phyloP scores from a whole-genome alignment of 805 yeast genomes.

The Blastobotrys peoriensis region DNA sequence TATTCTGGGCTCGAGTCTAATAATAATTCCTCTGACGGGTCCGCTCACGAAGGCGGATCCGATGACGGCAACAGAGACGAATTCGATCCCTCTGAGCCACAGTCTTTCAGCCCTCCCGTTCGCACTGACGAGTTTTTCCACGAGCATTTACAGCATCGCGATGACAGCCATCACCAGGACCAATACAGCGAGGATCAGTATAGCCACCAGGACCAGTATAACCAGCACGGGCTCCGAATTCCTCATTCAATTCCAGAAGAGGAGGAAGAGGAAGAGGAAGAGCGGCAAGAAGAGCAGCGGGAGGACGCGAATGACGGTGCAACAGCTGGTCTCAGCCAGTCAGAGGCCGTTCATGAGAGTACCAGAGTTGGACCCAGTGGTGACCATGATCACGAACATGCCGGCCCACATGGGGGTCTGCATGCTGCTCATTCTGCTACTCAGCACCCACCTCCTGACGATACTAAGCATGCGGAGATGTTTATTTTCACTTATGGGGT shows the following conservation, averaged over 20 bases:
- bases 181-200: too few relatives aligned
- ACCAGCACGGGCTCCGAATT: background rate
- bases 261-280: slow-evolving; percentile 7
- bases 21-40: slow-evolving; percentile 20
- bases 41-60: slow-evolving; percentile 33
- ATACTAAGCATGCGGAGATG: slow-evolving; percentile 63
- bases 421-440: background rate
- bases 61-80: slow-evolving; percentile 32
- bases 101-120: slow-evolving; percentile 56
- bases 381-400: background rate
- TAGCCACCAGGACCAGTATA: too few relatives aligned
- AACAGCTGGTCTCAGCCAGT: too few relatives aligned
- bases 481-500: slow-evolving; percentile 90
- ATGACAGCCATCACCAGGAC: too few relatives aligned
- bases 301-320: too few relatives aligned
- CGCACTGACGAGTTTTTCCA: too few relatives aligned
- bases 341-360: too few relatives aligned
- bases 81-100: slow-evolving; percentile 93
- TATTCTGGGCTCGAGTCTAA: slow-evolving; percentile 63
- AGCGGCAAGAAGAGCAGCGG: slow-evolving; percentile 8
- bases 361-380: too few relatives aligned
- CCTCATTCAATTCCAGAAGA: slow-evolving; percentile 2
- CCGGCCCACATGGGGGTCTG: slow-evolving; percentile 19
- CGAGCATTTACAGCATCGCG: too few relatives aligned
- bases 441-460: slow-evolving; percentile 24